Evolutionary conservation across 352 stramenopile genomes (phyloP).

Genomic region (Phytophthora rubi): DNA sequence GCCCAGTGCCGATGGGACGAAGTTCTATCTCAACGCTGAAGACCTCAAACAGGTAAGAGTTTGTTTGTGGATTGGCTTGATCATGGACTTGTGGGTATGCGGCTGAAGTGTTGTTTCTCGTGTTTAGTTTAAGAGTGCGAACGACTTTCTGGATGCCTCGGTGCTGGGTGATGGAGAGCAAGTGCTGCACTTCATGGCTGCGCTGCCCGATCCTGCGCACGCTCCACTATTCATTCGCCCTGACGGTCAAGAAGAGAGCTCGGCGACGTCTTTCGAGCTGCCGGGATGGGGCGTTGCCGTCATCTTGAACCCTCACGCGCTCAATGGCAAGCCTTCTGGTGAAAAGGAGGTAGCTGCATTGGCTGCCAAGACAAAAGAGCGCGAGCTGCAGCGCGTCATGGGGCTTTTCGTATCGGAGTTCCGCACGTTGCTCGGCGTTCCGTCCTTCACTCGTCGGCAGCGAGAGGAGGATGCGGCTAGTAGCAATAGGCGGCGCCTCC

Average conservation of each 20-base stretch:
- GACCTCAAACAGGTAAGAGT: constrained; percentile 75
- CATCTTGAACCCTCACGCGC: constrained; percentile 53
- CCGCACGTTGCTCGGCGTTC: constrained; percentile 64
- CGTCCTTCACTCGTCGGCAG: constrained; percentile 56
- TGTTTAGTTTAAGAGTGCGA: constrained; percentile 78
- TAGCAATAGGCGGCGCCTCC: constrained; percentile 17
- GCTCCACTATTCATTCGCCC: constrained; percentile 62
- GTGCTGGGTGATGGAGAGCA: constrained; percentile 78
- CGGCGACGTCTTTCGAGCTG: constrained; percentile 73
- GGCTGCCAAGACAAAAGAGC: constrained; percentile 9
- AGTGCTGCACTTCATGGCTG: constrained; percentile 81
- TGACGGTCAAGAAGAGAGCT: constrained; percentile 5
- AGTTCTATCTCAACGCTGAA: constrained; percentile 57
- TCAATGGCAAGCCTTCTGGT: constrained; percentile 15
- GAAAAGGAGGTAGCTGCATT: not conserved
- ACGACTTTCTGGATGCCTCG: constrained; percentile 71
- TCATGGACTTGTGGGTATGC: not conserved
- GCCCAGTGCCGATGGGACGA: constrained; percentile 30
- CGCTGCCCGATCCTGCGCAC: constrained; percentile 54
- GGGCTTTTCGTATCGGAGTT: constrained; percentile 72
- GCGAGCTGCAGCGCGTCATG: constrained; percentile 65
- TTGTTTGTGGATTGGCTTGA: not conserved
- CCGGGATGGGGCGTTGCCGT: constrained; percentile 69
- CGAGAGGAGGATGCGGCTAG: constrained; percentile 23
- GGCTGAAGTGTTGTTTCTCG: not conserved